Evolutionary conservation across 2,329 filamentous ascomycete genomes (phyloP), one percentile per base, ranked within the genome.

Genomic region (Arthrobotrys entomopaga): DNA sequence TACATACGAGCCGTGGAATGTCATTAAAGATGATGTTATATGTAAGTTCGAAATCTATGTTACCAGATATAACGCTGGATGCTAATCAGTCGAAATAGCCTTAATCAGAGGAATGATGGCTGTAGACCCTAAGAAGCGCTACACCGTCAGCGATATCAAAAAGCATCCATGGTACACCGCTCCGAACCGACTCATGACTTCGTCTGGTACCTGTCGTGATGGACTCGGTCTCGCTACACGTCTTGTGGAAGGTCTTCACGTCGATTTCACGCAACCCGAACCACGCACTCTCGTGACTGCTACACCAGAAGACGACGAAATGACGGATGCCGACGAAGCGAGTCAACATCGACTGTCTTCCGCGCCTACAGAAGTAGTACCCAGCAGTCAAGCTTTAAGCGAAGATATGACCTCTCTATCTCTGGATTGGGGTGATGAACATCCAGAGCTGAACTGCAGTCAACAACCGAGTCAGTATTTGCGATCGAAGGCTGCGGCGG

Each of bases 121-220:
- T 76, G 84, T 97, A 65, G 89, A 97, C 65, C 84, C 90, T 0
- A 80, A 81, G 4, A 88, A 87, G 76, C 89, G 95, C 48, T 97
- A 97, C 83, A 89, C 87, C n/a, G 90, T 98, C 77, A 87, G 91
- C 58, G 89, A 93, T 79, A 90, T 99, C 77, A 90, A 92, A 73
- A 89, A 91, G 77, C 95, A 99, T 82, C 94, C 93, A 0, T 99
- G 95, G 95, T 97, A 92, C 81, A 97, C 92, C 2, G 87, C 92
- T 52, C 85, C 85, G 72, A 99, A 98, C 81, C 86, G 85, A 34
- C 89, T 93, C 78, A 85, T 98, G 57, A 88, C 89, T 2, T 80
- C 86, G 0, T 89, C 93, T 74, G 94, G 94, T n/a, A 58, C 93
- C 38, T 87, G 77, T 43, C 66, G 87, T 10, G 92, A 98, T 79